A percentile compares a stretch with the other conserved stretches of the same genome.
Conservation (phyloP, 1,284 basidiomycete species). For the Tylopilus sp. region DNA sequence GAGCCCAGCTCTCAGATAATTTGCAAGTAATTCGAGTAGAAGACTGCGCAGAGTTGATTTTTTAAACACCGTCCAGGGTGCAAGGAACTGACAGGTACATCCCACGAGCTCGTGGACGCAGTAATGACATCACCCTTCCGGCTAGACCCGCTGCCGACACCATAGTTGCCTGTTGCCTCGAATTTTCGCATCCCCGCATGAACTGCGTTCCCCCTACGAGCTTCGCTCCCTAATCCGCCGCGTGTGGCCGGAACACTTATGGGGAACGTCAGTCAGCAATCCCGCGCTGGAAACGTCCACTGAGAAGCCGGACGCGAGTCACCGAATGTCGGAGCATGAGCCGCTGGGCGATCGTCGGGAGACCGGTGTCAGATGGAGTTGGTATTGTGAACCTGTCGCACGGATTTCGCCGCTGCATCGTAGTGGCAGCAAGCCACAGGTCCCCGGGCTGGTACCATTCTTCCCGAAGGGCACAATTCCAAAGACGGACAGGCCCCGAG, state of each 20-base stretch:
- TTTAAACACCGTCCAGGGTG: conserved; percentile 41
- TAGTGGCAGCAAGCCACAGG: conserved; percentile 40
- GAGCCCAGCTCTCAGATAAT: conserved; percentile 47
- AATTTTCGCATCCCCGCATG: conserved; percentile 7
- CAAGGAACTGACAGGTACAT: conserved; percentile 39
- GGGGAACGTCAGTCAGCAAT: neutral
- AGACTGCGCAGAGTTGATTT: conserved; percentile 56
- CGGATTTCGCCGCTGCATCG: conserved; percentile 33
- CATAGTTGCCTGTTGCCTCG: neutral
- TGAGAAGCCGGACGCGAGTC: conserved; percentile 64
- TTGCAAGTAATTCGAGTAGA: neutral
- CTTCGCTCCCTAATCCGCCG: too few species aligned
- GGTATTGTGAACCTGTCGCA: neutral
- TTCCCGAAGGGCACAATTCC: conserved; percentile 5
- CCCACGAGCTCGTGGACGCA: neutral
- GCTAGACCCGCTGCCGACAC: neutral
- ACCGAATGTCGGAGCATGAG: conserved; percentile 52
- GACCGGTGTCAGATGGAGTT: conserved; percentile 34
- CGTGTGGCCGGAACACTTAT: too few species aligned
- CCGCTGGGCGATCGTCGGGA: conserved; percentile 41
- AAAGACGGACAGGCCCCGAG: neutral
- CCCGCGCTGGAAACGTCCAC: conserved; percentile 60
- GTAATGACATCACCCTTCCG: neutral
- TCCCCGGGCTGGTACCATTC: conserved; percentile 33
- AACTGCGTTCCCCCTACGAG: conserved; percentile 36